Evolutionary conservation across 2,329 filamentous ascomycete species (phyloP).

Genomic region (Phaeosphaeriaceae sp.): DNA sequence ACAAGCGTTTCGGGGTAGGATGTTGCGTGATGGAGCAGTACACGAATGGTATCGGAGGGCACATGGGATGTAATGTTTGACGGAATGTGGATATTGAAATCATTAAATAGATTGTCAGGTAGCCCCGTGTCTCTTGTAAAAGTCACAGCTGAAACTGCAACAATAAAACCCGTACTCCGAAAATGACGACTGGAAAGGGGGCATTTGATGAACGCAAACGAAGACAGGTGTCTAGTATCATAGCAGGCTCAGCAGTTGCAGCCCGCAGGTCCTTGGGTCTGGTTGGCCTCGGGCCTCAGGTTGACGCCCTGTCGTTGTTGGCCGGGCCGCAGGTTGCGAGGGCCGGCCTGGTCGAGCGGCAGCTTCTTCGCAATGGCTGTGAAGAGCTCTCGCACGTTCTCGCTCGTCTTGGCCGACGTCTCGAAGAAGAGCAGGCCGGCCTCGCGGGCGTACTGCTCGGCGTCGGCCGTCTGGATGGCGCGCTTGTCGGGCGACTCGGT

Average conservation of each 20-base stretch:
- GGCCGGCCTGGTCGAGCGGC: constrained; percentile 93
- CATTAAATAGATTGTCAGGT: constrained; percentile 38
- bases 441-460: constrained; percentile 93
- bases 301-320: constrained; percentile 70
- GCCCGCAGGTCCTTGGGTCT: constrained; percentile 63
- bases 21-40: background rate
- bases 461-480: constrained; percentile 85
- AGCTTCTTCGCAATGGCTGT: constrained; percentile 98
- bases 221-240: constrained; percentile 4
- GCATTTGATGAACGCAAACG: constrained; percentile 14
- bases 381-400: constrained; percentile 95
- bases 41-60: background rate
- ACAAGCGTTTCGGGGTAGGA: background rate
- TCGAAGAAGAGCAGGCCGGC: constrained; percentile 97
- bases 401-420: constrained; percentile 95
- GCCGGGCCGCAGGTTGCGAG: constrained; percentile 75
- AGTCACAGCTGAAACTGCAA: constrained; percentile 18
- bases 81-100: constrained; percentile 4
- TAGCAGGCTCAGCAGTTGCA: constrained; percentile 64
- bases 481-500: constrained; percentile 95
- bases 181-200: constrained; percentile 23
- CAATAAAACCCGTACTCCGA: constrained; percentile 35
- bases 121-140: constrained; percentile 37
- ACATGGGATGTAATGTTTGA: background rate
- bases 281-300: constrained; percentile 67